Conservation (phyloP, 73 alveolate genomes). For the Paramecium tetraurelia region DNA sequence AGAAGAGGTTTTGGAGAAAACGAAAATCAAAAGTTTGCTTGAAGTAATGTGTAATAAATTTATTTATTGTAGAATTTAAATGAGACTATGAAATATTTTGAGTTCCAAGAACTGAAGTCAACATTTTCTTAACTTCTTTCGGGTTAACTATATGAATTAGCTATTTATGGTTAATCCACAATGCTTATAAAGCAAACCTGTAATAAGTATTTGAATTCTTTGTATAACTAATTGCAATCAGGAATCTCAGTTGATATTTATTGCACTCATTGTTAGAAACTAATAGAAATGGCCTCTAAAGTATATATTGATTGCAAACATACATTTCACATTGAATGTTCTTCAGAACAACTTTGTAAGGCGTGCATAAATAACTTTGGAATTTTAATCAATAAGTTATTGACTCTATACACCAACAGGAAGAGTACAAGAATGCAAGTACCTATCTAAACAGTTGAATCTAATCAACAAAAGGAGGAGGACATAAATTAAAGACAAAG, state of each 20-base stretch:
- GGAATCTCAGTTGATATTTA: conserved; percentile 30
- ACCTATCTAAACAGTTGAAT: background rate
- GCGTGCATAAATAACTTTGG: background rate
- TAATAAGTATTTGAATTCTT: background rate
- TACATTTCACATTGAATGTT: conserved; percentile 35
- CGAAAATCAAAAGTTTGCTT: conserved; percentile 10
- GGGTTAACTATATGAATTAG: conserved; percentile 38
- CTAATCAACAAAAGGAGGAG: background rate
- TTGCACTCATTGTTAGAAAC: background rate
- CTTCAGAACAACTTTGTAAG: conserved; percentile 14
- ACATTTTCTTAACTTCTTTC: conserved; percentile 25
- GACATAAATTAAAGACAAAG: background rate
- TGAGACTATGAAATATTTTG: conserved; percentile 44
- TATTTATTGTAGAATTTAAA: conserved; percentile 29
- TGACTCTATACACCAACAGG: background rate
- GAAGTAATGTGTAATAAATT: conserved; percentile 20
- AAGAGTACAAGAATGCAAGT: background rate
- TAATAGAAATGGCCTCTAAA: background rate
- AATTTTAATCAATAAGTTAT: background rate
- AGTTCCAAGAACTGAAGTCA: conserved; percentile 9
- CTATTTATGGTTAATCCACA: background rate
- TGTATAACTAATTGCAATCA: background rate
- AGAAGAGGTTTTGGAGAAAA: conserved; percentile 3
- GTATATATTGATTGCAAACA: conserved; percentile 25
- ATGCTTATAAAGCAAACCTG: conserved; percentile 3